Evolutionary conservation across 169 alveolate genomes (phyloP).

Genomic region (Cryptosporidium meleagridis): DNA sequence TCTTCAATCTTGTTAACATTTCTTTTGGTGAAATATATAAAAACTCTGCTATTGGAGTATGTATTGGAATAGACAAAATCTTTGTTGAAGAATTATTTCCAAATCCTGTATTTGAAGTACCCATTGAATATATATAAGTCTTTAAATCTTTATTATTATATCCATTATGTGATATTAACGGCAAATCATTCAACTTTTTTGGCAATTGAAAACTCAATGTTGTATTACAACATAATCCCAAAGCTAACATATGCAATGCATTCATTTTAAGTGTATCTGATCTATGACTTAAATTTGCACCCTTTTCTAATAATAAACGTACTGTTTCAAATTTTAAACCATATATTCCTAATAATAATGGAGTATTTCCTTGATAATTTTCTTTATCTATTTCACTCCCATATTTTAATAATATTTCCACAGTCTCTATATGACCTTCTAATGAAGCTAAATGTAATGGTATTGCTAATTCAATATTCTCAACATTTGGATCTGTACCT

Average conservation of each 20-base stretch:
- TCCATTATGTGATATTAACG: slow-evolving; percentile 47
- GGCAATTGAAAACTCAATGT: slow-evolving; percentile 60
- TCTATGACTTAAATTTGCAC: slow-evolving; percentile 77
- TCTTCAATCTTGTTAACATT: slow-evolving; percentile 49
- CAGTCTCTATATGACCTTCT: slow-evolving; percentile 86
- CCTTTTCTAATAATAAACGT: slow-evolving; percentile 79
- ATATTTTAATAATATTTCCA: slow-evolving; percentile 78
- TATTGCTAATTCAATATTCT: slow-evolving; percentile 88
- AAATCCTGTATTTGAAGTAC: slow-evolving; percentile 68
- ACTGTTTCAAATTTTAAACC: slow-evolving; percentile 82
- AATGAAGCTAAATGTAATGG: slow-evolving; percentile 89
- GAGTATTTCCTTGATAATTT: slow-evolving; percentile 86
- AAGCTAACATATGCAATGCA: slow-evolving; percentile 35
- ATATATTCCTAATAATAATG: slow-evolving; percentile 86
- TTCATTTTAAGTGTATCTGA: slow-evolving; percentile 47
- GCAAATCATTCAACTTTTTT: slow-evolving; percentile 63
- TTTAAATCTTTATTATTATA: slow-evolving; percentile 62
- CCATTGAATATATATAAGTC: slow-evolving; percentile 70
- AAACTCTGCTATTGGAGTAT: slow-evolving; percentile 59
- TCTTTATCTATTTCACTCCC: slow-evolving; percentile 79
- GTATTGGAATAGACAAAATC: slow-evolving; percentile 61
- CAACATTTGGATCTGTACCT: slow-evolving; percentile 82
- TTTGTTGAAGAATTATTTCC: slow-evolving; percentile 62
- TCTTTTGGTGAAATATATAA: slow-evolving; percentile 72
- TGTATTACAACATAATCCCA: slow-evolving; percentile 66